These are phyloP conservation scores for Juglanconis sp. DNA, from an alignment of 2,329 filamentous ascomycete genomes.

Conservation along the genomic window DNA sequence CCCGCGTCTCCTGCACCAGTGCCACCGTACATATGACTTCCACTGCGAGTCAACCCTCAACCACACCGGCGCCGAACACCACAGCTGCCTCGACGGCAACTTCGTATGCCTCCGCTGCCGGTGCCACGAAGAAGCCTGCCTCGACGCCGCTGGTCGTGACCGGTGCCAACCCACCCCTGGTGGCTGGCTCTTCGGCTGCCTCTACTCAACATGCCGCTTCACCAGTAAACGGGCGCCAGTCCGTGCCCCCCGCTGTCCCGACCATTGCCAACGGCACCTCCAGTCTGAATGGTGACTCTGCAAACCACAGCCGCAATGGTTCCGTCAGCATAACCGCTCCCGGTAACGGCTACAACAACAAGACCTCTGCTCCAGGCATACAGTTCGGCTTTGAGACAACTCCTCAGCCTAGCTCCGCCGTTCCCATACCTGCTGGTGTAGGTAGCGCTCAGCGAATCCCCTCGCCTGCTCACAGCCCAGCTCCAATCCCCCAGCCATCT, in stretches of 20 bases:
- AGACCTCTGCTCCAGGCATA: constrained; percentile 51
- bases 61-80: constrained; percentile 54
- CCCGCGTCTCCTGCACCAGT: constrained; percentile 16
- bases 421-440: constrained; percentile 53
- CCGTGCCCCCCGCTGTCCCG: constrained; percentile 64
- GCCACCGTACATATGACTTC: constrained; percentile 55
- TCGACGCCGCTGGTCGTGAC: constrained; percentile 60
- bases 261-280: constrained; percentile 61
- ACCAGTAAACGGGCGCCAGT: constrained; percentile 73
- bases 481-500: constrained; percentile 85
- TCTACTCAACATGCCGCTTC: constrained; percentile 62
- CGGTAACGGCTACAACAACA: constrained; percentile 66
- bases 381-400: constrained; percentile 81
- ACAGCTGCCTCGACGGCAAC: constrained; percentile 52
- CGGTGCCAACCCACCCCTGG: constrained; percentile 54
- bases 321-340: constrained; percentile 90
- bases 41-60: constrained; percentile 52
- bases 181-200: constrained; percentile 52
- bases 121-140: constrained; percentile 60
- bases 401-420: constrained; percentile 54
- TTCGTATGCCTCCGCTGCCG: constrained; percentile 66
- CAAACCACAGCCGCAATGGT: constrained; percentile 77
- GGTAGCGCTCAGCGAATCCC: constrained; percentile 67
- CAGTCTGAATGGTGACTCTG: constrained; percentile 65
- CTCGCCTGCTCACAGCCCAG: constrained; percentile 84